Percentiles rank a stretch among this genome's conserved stretches.
Evolutionary conservation across 2,329 filamentous ascomycete species (phyloP).

Genomic region (Beauveria sp.): DNA sequence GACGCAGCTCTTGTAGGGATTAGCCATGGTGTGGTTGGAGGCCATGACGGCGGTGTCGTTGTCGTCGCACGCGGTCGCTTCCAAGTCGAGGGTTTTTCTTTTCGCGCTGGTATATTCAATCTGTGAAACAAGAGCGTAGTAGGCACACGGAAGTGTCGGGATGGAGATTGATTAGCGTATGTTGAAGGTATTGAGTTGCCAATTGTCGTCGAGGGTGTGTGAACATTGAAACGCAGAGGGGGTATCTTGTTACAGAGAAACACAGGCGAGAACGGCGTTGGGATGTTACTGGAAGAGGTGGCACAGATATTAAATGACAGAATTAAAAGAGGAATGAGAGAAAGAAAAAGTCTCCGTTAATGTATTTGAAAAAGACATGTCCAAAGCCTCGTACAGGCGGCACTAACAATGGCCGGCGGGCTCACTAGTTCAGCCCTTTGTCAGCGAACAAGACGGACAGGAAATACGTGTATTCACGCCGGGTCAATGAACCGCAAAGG

Average conservation of each 20-base stretch:
- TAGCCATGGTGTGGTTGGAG: constrained; percentile 1
- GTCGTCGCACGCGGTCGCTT: not conserved
- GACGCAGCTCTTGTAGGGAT: constrained; percentile 21
- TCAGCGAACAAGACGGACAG: not conserved
- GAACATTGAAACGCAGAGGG: not conserved
- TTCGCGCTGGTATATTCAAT: not conserved
- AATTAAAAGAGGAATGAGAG: not conserved
- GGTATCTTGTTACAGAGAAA: not conserved
- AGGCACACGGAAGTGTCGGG: not conserved
- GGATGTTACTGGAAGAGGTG: not conserved
- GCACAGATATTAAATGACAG: not conserved
- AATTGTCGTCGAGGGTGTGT: not conserved
- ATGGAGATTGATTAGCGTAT: not conserved
- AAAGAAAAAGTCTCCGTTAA: not conserved
- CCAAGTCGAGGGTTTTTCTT: not conserved
- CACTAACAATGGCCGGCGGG: not conserved
- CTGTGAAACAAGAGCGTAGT: not conserved
- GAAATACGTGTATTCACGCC: not conserved
- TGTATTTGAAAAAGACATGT: not conserved
- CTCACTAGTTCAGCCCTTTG: not conserved
- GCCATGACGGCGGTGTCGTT: not conserved
- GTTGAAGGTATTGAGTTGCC: not conserved
- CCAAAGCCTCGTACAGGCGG: not conserved
- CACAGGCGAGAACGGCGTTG: not conserved
- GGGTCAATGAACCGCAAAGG: not conserved